Evolutionary conservation across 371 early-diverging fungal species (phyloP).

Genomic region (Mortierella sp.): DNA sequence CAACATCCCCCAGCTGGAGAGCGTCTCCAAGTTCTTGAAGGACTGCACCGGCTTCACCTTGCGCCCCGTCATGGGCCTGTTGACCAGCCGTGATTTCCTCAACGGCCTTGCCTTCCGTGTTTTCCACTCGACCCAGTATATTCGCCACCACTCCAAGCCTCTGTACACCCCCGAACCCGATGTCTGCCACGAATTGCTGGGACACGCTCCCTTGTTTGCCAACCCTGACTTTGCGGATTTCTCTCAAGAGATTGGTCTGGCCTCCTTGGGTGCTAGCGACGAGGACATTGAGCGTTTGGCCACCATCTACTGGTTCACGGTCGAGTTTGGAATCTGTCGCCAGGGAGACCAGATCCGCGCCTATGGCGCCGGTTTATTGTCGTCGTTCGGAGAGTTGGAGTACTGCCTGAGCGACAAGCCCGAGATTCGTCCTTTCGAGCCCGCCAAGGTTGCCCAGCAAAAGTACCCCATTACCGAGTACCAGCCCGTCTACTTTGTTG

Average conservation of each 20-base stretch:
- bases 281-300: conserved; percentile 92
- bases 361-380: conserved; percentile 95
- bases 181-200: conserved; percentile 89
- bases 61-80: conserved; percentile 96
- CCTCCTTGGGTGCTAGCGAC: conserved; percentile 94
- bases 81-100: conserved; percentile 94
- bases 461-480: conserved; percentile 95
- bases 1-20: conserved; percentile 93
- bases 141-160: conserved; percentile 93
- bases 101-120: conserved; percentile 98
- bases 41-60: conserved; percentile 97
- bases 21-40: conserved; percentile 93
- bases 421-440: conserved; percentile 87
- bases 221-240: conserved; percentile 98
- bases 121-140: conserved; percentile 97
- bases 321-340: conserved; percentile 95
- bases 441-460: conserved; percentile 81
- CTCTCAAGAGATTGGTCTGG: conserved; percentile 96
- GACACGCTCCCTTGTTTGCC: conserved; percentile 92
- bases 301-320: conserved; percentile 95
- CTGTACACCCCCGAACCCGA: conserved; percentile 97
- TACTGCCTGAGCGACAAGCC: conserved; percentile 89
- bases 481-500: conserved; percentile 97
- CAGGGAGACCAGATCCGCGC: conserved; percentile 88
- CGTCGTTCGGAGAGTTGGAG: conserved; percentile 96